Conservation (phyloP, 179 eudicot species). For the Corrigiola litoralis region DNA sequence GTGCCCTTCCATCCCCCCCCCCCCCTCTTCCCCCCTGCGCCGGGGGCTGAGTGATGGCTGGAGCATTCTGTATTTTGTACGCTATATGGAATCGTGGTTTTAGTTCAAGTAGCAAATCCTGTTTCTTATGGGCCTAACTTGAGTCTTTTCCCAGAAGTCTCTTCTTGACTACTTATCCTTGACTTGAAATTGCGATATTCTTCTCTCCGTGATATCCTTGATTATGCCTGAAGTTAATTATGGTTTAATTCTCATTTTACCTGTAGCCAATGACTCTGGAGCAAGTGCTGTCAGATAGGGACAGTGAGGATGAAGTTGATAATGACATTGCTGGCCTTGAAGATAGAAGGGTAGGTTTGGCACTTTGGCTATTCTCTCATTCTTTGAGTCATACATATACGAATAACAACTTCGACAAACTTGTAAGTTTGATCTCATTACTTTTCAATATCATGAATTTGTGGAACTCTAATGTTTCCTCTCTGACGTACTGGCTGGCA, state of each 20-base stretch:
- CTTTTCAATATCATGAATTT: not conserved
- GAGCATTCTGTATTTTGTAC: no score
- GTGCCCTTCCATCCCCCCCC: no score
- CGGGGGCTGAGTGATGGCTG: no score
- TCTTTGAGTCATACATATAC: not conserved
- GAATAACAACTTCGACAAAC: not conserved
- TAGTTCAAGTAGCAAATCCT: not conserved
- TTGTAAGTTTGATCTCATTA: not conserved
- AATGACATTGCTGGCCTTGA: constrained; percentile 82
- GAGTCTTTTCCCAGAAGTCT: not conserved
- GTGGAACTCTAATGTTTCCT: not conserved
- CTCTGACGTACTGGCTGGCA: not conserved
- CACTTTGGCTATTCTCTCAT: constrained; percentile 15
- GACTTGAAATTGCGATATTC: not conserved
- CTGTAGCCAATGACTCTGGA: constrained; percentile 82
- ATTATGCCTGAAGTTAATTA: not conserved
- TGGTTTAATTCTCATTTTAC: not conserved
- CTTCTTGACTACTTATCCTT: not conserved
- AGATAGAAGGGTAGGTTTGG: constrained; percentile 83
- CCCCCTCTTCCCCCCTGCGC: no score
- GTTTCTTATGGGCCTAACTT: not conserved
- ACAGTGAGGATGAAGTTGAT: constrained; percentile 97
- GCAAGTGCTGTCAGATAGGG: constrained; percentile 84
- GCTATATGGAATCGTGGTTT: no score
- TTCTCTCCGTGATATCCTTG: constrained; percentile 8